A percentile compares a stretch with the other conserved stretches of the same genome.
Evolutionary conservation across 2,329 filamentous ascomycete genomes (phyloP).

Genomic region (Lasiodiplodia gonubiensis): DNA sequence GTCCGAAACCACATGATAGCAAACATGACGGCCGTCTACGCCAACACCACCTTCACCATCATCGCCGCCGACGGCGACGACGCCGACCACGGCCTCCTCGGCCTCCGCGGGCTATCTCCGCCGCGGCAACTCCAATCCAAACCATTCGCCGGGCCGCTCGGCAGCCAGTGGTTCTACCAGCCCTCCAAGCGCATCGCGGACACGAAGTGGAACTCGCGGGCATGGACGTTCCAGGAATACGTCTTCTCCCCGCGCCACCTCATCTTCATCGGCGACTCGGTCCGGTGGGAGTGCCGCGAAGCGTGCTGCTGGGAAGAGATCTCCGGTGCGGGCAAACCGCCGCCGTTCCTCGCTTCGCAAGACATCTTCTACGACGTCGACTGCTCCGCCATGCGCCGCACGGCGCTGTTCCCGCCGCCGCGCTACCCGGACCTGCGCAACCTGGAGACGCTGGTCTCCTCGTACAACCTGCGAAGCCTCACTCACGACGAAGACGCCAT

Average conservation of each 20-base stretch:
- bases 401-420: neutral
- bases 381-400: neutral
- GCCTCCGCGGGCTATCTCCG: neutral
- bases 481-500: neutral
- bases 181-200: neutral
- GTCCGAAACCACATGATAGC: conserved; percentile 17
- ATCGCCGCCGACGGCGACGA: neutral
- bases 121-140: neutral
- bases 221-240: neutral
- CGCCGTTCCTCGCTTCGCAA: neutral
- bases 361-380: neutral
- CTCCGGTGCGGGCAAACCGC: neutral
- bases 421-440: neutral
- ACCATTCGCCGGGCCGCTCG: neutral
- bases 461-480: neutral
- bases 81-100: neutral
- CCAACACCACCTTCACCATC: conserved; percentile 14
- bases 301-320: neutral
- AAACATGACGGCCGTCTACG: conserved; percentile 20
- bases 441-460: neutral
- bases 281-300: neutral
- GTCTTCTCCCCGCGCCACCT: neutral
- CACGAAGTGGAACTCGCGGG: neutral
- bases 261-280: neutral
- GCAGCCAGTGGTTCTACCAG: neutral